Evolutionary conservation across 192 early-diverging fungal genomes (phyloP), one percentile per base, ranked within the genome.

Genomic region (Thamnidium elegans): DNA sequence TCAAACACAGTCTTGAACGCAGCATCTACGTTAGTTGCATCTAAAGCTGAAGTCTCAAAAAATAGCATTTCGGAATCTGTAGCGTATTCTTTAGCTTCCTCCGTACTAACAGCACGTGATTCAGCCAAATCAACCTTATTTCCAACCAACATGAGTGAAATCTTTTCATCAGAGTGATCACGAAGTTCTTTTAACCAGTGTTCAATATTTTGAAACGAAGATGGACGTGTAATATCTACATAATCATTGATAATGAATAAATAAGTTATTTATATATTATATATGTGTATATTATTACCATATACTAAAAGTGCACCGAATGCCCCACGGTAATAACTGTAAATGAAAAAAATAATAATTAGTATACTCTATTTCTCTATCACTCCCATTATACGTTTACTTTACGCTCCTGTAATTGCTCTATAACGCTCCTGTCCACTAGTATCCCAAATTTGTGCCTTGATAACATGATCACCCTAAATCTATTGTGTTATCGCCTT

Each of bases 171-270:
- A 10, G 92, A 92, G 75, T 98, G 95, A 63, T 94, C 90, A 70
- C 93, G 92, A n/a, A 98, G 88, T 78, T 98, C 95, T 71, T 93
- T 94, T 30, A 96, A 87, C 95, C 95, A 98, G 58, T 92, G 84
- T 63, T 93, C 92, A 60, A 94, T 92, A 50, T 89, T 90, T 61
- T 96, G 90, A 62, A 95, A 84, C 34, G 94, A 95, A 23, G 90
- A 83, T 71, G 76, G 70, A 46, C 76, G 85, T 45, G 78, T 78
- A 53, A 76, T 78, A 63, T 68, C 60, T 84, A 46, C 10, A n/a
- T 9, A 52, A 7, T 32, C 7, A 26, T 9, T 3, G 17, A 15
- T 8, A 7, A n/a, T 21, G 2, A 51, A 20, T 51, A 51, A 15
- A 23, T 9, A 15, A 45, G 1, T 23, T 9, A 20, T 7, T 8